phyloP scores from a whole-genome alignment of 1,284 basidiomycete species.

The Caloboletus firmus region DNA sequence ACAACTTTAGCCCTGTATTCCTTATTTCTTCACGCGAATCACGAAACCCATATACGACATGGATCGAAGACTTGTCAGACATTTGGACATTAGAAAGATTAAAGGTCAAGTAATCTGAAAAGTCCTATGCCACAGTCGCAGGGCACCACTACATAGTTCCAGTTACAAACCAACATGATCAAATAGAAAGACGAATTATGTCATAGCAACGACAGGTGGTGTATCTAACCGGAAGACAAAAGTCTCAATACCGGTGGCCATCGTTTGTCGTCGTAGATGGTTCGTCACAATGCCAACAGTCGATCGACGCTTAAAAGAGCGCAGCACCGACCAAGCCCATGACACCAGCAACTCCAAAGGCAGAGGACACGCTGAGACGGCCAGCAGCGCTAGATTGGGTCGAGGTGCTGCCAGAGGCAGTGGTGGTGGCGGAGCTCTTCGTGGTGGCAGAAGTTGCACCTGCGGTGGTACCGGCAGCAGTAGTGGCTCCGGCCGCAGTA shows the following conservation, averaged over 20 bases:
- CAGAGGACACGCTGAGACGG: constrained; percentile 31
- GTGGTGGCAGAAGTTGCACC: neutral
- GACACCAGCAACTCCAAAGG: constrained; percentile 44
- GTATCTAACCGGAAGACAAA: constrained; percentile 15
- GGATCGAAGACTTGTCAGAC: no score
- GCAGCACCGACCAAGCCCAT: constrained; percentile 51
- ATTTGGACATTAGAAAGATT: neutral
- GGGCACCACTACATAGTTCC: neutral
- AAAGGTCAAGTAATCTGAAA: neutral
- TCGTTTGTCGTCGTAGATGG: constrained; percentile 12
- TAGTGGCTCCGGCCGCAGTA: neutral
- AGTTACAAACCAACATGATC: constrained; percentile 27
- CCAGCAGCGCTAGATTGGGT: constrained; percentile 30
- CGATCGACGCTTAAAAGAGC: constrained; percentile 39
- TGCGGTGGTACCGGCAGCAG: neutral
- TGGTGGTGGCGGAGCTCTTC: constrained; percentile 1
- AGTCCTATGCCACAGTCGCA: neutral
- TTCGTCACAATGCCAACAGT: constrained; percentile 12
- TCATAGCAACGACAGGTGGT: constrained; percentile 21
- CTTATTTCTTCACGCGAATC: no score
- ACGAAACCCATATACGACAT: no score
- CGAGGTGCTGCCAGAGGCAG: constrained; percentile 20
- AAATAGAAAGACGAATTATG: constrained; percentile 9
- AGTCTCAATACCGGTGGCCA: constrained; percentile 9
- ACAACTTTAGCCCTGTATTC: no score